A percentile compares a stretch with the other conserved stretches of the same genome.
phyloP scores from a whole-genome alignment of 192 early-diverging fungal species.

The Phycomyces nitens region DNA sequence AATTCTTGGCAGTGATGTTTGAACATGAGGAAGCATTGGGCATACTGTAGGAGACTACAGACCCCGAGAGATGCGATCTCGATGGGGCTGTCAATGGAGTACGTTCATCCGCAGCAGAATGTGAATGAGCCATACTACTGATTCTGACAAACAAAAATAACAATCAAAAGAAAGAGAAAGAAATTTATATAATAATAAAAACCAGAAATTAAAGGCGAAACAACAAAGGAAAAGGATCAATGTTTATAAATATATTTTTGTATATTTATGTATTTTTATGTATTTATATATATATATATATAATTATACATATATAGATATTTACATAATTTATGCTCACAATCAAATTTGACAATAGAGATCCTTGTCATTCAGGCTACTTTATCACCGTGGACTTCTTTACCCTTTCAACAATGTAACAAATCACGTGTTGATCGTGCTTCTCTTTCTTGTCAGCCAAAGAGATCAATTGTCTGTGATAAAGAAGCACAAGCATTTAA shows the following conservation, averaged over 20 bases:
- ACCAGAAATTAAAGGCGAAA: background rate
- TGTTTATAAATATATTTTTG: background rate
- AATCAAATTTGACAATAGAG: no score
- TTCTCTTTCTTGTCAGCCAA: no score
- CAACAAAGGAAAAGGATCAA: background rate
- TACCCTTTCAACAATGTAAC: no score
- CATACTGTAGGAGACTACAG: slow-evolving; percentile 15
- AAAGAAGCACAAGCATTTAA: no score
- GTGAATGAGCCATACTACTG: background rate
- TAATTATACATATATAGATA: no score
- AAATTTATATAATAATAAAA: background rate
- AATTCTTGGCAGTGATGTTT: slow-evolving; percentile 16
- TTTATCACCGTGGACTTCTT: no score
- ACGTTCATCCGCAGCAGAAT: background rate
- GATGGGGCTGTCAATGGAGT: slow-evolving; percentile 1
- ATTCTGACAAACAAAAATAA: slow-evolving; percentile 7
- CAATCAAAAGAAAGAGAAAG: background rate
- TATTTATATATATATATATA: no score
- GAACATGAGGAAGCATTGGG: slow-evolving; percentile 15
- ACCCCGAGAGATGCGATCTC: background rate
- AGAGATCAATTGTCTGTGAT: no score
- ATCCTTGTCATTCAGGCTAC: no score
- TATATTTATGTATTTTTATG: no score
- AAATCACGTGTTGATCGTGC: no score
- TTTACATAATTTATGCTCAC: no score